phyloP scores from a whole-genome alignment of 75 land plant genomes.

The Cupressus sempervirens region DNA sequence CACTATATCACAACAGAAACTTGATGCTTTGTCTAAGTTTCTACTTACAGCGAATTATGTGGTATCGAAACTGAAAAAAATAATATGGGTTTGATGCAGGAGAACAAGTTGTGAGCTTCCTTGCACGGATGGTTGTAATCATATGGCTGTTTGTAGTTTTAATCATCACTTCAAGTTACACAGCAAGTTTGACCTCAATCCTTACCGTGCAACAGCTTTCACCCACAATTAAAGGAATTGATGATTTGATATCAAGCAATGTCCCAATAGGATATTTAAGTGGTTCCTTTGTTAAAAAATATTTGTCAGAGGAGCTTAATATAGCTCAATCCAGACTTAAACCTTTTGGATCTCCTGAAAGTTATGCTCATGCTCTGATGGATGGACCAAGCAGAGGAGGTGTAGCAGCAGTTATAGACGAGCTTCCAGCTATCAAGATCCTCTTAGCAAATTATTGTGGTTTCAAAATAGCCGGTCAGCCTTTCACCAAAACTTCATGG shows the following conservation, averaged over 20 bases:
- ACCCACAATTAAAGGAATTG: constrained; percentile 42
- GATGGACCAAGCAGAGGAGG: constrained; percentile 44
- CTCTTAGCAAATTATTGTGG: constrained; percentile 26
- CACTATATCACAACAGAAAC: neutral
- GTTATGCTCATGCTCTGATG: constrained; percentile 33
- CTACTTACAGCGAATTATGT: neutral
- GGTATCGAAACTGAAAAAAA: constrained; percentile 36
- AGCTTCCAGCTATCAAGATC: constrained; percentile 50
- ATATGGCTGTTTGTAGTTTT: constrained; percentile 60
- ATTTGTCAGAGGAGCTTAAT: constrained; percentile 29
- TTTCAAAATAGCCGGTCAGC: constrained; percentile 37
- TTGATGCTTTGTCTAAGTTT: neutral
- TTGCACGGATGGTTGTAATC: constrained; percentile 43
- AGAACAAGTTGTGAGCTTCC: neutral
- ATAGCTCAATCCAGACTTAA: constrained; percentile 30
- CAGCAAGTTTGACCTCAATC: constrained; percentile 36
- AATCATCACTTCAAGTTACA: constrained; percentile 53
- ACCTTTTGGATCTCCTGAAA: constrained; percentile 31
- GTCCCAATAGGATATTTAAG: constrained; percentile 51
- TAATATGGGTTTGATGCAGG: constrained; percentile 15
- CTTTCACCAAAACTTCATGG: constrained; percentile 57
- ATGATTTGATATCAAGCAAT: constrained; percentile 31
- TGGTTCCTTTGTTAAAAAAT: constrained; percentile 46
- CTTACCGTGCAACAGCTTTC: constrained; percentile 62
- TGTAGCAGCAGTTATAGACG: constrained; percentile 65